Base-by-base conservation (phyloP, 1,284 basidiomycete species). In the Trichosporon inkin region DNA sequence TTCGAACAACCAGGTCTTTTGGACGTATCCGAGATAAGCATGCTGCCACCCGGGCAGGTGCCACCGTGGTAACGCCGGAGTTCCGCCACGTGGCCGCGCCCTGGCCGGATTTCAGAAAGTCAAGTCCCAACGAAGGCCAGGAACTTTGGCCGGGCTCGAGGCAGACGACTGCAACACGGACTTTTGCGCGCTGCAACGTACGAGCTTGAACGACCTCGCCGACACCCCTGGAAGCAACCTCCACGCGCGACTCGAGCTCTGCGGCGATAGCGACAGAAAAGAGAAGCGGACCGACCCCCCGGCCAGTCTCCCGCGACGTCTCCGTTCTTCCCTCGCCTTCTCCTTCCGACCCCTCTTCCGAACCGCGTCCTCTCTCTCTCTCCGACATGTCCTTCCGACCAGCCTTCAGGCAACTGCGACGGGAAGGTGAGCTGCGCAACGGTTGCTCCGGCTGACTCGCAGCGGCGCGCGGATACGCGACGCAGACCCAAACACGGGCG, bases 31-130 rank as follows among this genome's bases (percentile, higher is more conserved):
- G 8, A 2, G 6, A n/a, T 49, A 22, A 17, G 22, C 22, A 5
- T 11, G 24, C 44, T 49, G 44, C 44, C 44, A 49, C 44, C n/a
- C 16, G 14, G 5, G 4, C 16, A n/a, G 10, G 44, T 49, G 44
- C 44, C 44, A 49, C 44, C 44, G 24, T n/a, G 44, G 44, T 28
- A 49, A 49, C 44, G 44, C 44, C 44, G 44, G 44, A 49, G 44
- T 49, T 49, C 44, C 44, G 44, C 44, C 44, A 49, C 28, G 44
- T 49, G 44, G 44, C 8, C 44, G 4, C 22, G 5, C 44, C 44
- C 44, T 49, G 44, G n/a, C 44, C 44, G 44, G 44, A 49, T 49
- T 49, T 49, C 44, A 49, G 44, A 49, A 49, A 49, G 44, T 49
- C 24, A 28, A 22, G 24, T 24, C 44, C n/a, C 44, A 14, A 24